phyloP scores from a whole-genome alignment of 352 stramenopile species.

The Blastocystis hominis region DNA sequence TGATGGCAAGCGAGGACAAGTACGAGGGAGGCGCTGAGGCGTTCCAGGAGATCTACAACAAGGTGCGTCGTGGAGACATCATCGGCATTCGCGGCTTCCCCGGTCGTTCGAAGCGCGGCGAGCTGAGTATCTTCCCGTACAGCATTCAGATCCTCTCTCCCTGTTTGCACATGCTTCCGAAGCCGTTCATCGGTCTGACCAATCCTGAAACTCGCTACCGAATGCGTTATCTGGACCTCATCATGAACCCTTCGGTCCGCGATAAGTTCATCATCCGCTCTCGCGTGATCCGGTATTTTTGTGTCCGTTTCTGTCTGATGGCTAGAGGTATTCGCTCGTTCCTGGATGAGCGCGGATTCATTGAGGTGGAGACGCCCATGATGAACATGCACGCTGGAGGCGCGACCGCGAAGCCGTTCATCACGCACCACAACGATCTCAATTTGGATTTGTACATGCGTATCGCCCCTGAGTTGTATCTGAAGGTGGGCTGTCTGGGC shows the following conservation, averaged over 20 bases:
- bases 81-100: conserved; percentile 82
- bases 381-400: conserved; percentile 93
- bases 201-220: conserved; percentile 90
- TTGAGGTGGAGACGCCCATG: conserved; percentile 93
- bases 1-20: conserved; percentile 81
- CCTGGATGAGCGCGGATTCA: conserved; percentile 75
- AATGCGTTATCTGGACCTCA: conserved; percentile 94
- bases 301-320: neutral
- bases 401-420: conserved; percentile 89
- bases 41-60: conserved; percentile 76
- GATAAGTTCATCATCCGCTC: conserved; percentile 82
- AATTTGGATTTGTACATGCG: conserved; percentile 83
- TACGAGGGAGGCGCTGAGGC: conserved; percentile 69
- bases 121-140: conserved; percentile 88
- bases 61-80: conserved; percentile 86
- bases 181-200: conserved; percentile 68
- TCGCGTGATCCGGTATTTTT: conserved; percentile 68
- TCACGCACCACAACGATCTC: conserved; percentile 91
- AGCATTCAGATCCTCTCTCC: conserved; percentile 81
- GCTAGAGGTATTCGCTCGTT: conserved; percentile 68
- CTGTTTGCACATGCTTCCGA: conserved; percentile 91
- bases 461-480: conserved; percentile 90
- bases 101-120: conserved; percentile 91
- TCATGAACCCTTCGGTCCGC: conserved; percentile 83
- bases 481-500: conserved; percentile 79